A percentile compares a stretch with the other conserved stretches of the same genome.
phyloP scores from a whole-genome alignment of 2,329 filamentous ascomycete genomes.

The Hymenoscyphus repandus region DNA sequence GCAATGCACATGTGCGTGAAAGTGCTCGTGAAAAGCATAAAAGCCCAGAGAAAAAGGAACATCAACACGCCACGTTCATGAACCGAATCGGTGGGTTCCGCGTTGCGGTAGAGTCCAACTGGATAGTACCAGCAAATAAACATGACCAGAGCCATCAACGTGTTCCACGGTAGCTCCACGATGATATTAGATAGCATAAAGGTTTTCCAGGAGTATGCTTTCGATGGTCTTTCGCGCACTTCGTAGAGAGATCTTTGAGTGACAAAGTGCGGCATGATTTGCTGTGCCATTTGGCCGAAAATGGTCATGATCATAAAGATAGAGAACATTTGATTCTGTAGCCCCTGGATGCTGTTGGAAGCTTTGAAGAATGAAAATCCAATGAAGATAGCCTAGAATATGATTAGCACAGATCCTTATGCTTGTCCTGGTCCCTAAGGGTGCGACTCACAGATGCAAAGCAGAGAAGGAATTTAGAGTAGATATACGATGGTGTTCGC shows the following conservation, averaged over 20 bases:
- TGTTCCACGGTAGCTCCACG: constrained; percentile 81
- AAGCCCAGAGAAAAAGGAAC: constrained; percentile 69
- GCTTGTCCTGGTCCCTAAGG: not conserved
- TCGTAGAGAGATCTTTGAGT: constrained; percentile 48
- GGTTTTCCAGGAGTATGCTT: constrained; percentile 68
- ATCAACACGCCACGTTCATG: constrained; percentile 68
- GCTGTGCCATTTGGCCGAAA: constrained; percentile 66
- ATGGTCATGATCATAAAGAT: constrained; percentile 72
- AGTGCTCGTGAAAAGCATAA: constrained; percentile 76
- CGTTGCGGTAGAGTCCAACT: constrained; percentile 68
- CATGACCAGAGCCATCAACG: constrained; percentile 64
- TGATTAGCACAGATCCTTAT: not conserved
- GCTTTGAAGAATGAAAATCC: constrained; percentile 64
- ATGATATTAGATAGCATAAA: constrained; percentile 66
- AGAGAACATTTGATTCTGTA: constrained; percentile 67
- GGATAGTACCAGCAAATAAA: constrained; percentile 82
- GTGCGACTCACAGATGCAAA: constrained; percentile 36
- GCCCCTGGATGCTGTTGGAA: constrained; percentile 50
- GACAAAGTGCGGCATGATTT: constrained; percentile 64
- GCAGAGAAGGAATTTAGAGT: constrained; percentile 24
- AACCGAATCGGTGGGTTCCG: constrained; percentile 52
- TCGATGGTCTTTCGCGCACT: constrained; percentile 64
- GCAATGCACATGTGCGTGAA: constrained; percentile 75
- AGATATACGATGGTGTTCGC: constrained; percentile 56
- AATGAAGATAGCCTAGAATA: constrained; percentile 49